These are phyloP conservation scores for Clohesyomyces aquaticus DNA, from an alignment of 495 filamentous ascomycete genomes.

Conservation along the genomic window DNA sequence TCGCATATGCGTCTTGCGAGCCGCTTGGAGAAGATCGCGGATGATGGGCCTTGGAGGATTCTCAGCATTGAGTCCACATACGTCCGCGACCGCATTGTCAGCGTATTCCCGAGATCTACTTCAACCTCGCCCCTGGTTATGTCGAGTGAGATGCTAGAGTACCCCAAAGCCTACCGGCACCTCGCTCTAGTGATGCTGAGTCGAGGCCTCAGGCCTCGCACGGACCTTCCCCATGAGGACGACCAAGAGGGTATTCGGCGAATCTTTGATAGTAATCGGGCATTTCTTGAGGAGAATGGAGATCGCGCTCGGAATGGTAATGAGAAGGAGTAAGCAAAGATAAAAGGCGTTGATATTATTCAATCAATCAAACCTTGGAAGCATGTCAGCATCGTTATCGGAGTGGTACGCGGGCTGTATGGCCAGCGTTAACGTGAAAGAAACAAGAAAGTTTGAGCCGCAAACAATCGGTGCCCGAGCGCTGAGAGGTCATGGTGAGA, in stretches of 20 bases:
- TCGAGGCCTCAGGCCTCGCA: slow-evolving; percentile 13
- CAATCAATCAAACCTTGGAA: too few relatives aligned
- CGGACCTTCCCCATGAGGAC: slow-evolving; percentile 16
- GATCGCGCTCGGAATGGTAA: too few relatives aligned
- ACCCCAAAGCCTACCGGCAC: slow-evolving; percentile 14
- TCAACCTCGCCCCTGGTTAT: slow-evolving; percentile 4
- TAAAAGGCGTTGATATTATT: too few relatives aligned
- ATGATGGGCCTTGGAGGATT: neutral
- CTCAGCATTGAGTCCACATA: slow-evolving; percentile 13
- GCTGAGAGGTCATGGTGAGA: too few relatives aligned
- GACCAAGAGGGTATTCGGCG: slow-evolving; percentile 14
- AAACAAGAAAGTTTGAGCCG: too few relatives aligned
- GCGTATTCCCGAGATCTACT: slow-evolving; percentile 11
- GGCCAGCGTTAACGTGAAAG: too few relatives aligned
- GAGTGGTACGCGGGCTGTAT: too few relatives aligned
- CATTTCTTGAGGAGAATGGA: slow-evolving; percentile 9
- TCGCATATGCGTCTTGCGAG: slow-evolving; percentile 18
- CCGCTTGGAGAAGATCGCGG: slow-evolving; percentile 10
- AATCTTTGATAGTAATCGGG: slow-evolving; percentile 13
- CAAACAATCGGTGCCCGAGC: too few relatives aligned
- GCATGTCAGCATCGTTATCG: too few relatives aligned
- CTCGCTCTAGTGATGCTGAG: slow-evolving; percentile 13
- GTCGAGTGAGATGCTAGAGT: slow-evolving; percentile 6
- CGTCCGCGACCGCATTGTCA: slow-evolving; percentile 10
- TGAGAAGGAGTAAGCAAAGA: too few relatives aligned